These are phyloP conservation scores for Curvularia hawaiiensis DNA, from an alignment of 2,329 filamentous ascomycete genomes.

Conservation along the genomic window DNA sequence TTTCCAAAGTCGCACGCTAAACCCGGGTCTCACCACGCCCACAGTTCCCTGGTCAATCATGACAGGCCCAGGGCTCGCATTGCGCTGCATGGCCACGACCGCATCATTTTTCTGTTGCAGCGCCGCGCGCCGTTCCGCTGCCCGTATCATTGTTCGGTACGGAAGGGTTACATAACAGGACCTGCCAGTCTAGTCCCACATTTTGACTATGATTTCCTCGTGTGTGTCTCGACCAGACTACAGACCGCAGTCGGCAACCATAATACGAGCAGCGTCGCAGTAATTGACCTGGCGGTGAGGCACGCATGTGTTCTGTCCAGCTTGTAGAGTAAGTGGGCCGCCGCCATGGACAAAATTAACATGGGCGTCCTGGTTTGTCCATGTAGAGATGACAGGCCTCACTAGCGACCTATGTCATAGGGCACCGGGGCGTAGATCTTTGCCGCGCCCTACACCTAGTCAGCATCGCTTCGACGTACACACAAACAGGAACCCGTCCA, in stretches of 20 bases:
- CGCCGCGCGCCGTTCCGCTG: constrained; percentile 33
- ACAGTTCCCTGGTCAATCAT: not conserved
- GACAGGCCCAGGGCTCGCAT: constrained; percentile 15
- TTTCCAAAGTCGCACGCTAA: not conserved
- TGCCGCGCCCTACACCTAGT: not conserved
- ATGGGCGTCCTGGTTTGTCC: constrained; percentile 1
- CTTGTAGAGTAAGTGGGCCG: constrained; percentile 1
- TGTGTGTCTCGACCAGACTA: not conserved
- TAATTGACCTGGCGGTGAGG: not conserved
- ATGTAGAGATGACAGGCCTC: not conserved
- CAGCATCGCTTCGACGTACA: not conserved
- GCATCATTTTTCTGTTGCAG: constrained; percentile 25
- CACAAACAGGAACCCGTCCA: not conserved
- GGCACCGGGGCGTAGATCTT: constrained; percentile 1
- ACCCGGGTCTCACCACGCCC: constrained; percentile 8
- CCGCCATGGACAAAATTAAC: not conserved
- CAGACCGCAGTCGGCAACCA: not conserved
- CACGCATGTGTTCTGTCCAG: not conserved
- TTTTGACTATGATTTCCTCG: not conserved
- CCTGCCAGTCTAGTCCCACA: not conserved
- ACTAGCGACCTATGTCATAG: not conserved
- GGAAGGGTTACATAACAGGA: constrained; percentile 11
- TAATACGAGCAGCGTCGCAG: not conserved
- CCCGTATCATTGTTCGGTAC: constrained; percentile 15
- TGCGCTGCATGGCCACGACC: constrained; percentile 20